Evolutionary conservation across 2,329 filamentous ascomycete genomes (phyloP), one percentile per base, ranked within the genome.

Genomic region (Conoideocrella luteorostrata): DNA sequence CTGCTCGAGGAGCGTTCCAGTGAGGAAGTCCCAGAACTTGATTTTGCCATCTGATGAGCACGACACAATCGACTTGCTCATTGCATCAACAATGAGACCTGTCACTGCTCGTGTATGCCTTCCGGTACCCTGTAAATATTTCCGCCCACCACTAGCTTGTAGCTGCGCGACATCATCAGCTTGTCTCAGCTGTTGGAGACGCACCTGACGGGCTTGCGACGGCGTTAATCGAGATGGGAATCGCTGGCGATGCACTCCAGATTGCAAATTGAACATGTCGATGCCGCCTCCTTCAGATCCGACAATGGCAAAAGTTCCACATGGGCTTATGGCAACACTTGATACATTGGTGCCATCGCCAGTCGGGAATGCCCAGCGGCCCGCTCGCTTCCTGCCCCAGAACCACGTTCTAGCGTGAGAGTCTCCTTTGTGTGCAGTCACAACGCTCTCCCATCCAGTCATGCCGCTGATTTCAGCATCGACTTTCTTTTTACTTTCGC

Each of bases 1-100:
- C 57, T 96, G 82, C 49, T 91, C 78, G 10, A 86, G 60, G 3
- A 97, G 73, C 35, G 80, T 77, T 7, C 91, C 93, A 0, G 86
- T 88, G n/a, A 81, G 65, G 50, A 98, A 95, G 52, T 95, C 87
- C 94, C 94, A 98, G 61, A 98, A 97, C 69, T 96, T 97, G 55
- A 97, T 76, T 63, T 85, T 95, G 24, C 93, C 93, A 62, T 98
- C 93, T 12, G 89, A 68, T 2, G 88, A 85, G 60, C 89, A 95
- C 48, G 89, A 95, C 34, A 96, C 80, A 39, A 97, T 74, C 15
- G 77, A 80, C 51, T 84, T 86, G 65, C 96, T 96, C 62, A 97
- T 74, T n/a, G 81, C 83, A 66, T 98, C 91, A 13, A 97, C 80
- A 20, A 88, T 75, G 32, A 98, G 70, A 2, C 93, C 94, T 2